Conservation (phyloP, 140 eudicot genomes). For the Erigeron philadelphicus region DNA sequence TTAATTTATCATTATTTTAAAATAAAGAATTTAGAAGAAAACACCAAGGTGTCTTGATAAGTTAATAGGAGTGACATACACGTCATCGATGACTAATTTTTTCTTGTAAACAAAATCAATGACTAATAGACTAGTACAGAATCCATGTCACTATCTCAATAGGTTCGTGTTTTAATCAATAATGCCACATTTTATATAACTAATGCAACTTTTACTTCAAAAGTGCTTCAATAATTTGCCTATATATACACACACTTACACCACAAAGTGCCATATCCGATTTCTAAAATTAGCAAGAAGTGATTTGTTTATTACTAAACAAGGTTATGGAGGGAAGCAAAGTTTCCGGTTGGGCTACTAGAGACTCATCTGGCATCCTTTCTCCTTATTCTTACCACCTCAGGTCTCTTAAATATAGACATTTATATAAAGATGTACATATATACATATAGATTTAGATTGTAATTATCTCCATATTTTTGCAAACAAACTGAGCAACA, state of each 20-base stretch:
- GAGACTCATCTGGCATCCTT: constrained; percentile 45
- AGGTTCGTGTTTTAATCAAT: neutral
- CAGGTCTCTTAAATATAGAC: constrained; percentile 29
- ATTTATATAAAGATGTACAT: neutral
- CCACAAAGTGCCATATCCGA: neutral
- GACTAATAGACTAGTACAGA: constrained; percentile 25
- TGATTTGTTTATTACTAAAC: neutral
- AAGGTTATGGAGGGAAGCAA: constrained; percentile 48
- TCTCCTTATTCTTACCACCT: constrained; percentile 50
- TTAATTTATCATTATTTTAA: neutral
- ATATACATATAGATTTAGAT: neutral
- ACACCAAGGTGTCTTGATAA: constrained; percentile 6
- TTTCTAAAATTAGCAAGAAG: constrained; percentile 11
- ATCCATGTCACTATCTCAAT: constrained; percentile 6
- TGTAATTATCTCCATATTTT: neutral
- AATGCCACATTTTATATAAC: neutral
- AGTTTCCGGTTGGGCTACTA: constrained; percentile 55
- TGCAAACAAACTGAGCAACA: constrained; percentile 6
- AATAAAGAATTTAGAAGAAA: neutral
- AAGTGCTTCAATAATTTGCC: neutral
- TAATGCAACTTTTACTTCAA: neutral
- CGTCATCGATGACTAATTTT: constrained; percentile 4
- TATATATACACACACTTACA: neutral
- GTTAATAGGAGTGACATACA: constrained; percentile 4
- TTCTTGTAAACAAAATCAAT: neutral